Base-by-base conservation (phyloP, 1,139 yeast species). In the Sugiyamaella sp. region DNA sequence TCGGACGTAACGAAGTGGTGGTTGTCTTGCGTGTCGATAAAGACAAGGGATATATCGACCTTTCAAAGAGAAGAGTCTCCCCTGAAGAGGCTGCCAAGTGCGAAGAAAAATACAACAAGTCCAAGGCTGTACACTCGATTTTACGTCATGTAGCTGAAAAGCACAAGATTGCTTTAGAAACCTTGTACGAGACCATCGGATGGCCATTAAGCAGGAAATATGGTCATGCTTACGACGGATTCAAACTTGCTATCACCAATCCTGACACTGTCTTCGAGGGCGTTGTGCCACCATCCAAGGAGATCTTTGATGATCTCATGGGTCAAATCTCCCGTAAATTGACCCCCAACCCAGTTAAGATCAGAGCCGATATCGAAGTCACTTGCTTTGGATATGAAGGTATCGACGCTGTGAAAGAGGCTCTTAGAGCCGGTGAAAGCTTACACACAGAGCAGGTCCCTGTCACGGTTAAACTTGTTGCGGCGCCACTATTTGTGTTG, bases 11-110 rank as follows among this genome's bases (percentile, higher is more conserved):
- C 70, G 99, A 93, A 75, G 98, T 93, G 56, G 99, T 95, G 29
- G 98, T 93, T 57, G 99, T 95, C n/a, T 80, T 93, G 71, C 88
- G 99, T 79, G 99, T 93, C 59, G 99, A 93, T 75, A 91, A 90
- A 74, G 99, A 95, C 73, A 93, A 93, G 74, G 99, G 97, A 50
- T 93, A 93, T 75, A 93, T 93, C 71, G 99, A 93, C 76, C 80
- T 93, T 70, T 91, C 98, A 57, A 93, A 93, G 74, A 91, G 98
- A 81, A 85, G 97, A 73, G 99, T 93, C 53, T 86, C 96, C n/a
- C 85, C 97, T 39, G 99, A 95, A 76, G 99, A 95, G 72, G 93
- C 95, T 63, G 85, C 86, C 67, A 90, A 89, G 74, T 95, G 99
- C 79, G 99, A 93, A 75, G 99, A 93, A 76, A 85, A 96, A 74